Evolutionary conservation across 768 basidiomycete genomes (phyloP).

Genomic region (Boletus rufocinnamomeus): DNA sequence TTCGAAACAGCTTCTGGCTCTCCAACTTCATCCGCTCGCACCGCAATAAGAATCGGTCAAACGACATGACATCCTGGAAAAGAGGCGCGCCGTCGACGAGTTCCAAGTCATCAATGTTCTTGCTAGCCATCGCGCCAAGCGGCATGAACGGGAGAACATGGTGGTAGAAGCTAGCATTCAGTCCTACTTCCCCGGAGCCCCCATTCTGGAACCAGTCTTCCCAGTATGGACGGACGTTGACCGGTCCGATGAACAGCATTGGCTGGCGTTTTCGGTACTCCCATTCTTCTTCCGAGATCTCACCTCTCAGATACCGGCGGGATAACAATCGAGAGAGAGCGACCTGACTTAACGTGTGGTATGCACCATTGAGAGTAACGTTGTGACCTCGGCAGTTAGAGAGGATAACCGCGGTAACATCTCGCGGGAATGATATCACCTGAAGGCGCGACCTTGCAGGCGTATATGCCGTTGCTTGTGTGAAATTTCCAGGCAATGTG

Average conservation of each 20-base stretch:
- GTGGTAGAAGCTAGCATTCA: slow-evolving; percentile 46
- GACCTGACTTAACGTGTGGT: slow-evolving; percentile 42
- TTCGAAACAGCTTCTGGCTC: not conserved
- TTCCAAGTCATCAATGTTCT: not conserved
- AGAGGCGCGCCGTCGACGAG: slow-evolving; percentile 36
- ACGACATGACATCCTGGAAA: slow-evolving; percentile 39
- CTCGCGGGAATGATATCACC: not conserved
- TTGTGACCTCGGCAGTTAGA: slow-evolving; percentile 41
- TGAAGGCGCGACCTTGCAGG: not conserved
- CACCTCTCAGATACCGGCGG: slow-evolving; percentile 44
- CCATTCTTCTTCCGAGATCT: slow-evolving; percentile 55
- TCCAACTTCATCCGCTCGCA: not conserved
- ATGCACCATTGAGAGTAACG: slow-evolving; percentile 52
- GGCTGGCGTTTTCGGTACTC: slow-evolving; percentile 50
- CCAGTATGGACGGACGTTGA: slow-evolving; percentile 43
- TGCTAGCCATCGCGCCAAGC: not conserved
- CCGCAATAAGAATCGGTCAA: not conserved
- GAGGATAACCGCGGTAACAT: slow-evolving; percentile 35
- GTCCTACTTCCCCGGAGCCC: slow-evolving; percentile 31
- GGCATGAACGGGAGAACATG: slow-evolving; percentile 1
- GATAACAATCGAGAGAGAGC: slow-evolving; percentile 47
- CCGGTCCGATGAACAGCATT: slow-evolving; percentile 49
- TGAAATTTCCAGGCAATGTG: not conserved
- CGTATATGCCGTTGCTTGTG: not conserved
- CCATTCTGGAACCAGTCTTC: slow-evolving; percentile 44